Evolutionary conservation across 2,329 filamentous ascomycete species (phyloP), one percentile per base, ranked within the genome.

Genomic region (Curvularia sp.): DNA sequence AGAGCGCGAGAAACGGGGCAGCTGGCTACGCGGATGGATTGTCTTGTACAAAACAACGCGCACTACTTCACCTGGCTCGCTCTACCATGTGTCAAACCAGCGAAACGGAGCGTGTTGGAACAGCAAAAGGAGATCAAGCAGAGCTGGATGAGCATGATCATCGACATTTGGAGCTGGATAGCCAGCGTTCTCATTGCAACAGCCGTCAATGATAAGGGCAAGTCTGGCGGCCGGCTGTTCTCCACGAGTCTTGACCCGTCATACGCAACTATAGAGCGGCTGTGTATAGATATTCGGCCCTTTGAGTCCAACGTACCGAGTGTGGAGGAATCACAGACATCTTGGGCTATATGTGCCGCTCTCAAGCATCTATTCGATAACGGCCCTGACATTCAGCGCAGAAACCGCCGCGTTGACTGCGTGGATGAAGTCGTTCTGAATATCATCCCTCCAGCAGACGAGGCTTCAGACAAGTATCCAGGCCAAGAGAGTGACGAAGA

Each of bases 301-400:
- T 54, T 62, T 20, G 68, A 70, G 7, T 60, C 58, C 15, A 69
- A 65, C 41, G 65, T 63, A 8, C 59, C 58, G 12, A 70, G 67
- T 35, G 65, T 64, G 58, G 50, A 60, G 28, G 49, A 52, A 15
- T 65, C 70, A 44, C 61, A 53, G 38, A 74, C 70, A 3, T 67
- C 67, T 10, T 77, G 74, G 75, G 73, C 72, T 4, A 58, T 77
- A 30, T 76, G 75, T 58, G 73, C 72, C n/a, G 73, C 69, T 5
- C 59, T 77, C 33, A 70, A 70, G 42, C 62, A 68, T 26, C 42
- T 75, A 20, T 64, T 75, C 15, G 69, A 74, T 18, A 63, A 68
- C 33, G 71, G 70, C 1, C 60, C 63, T 2, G 61, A 72, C 24
- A 67, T 70, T 38, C 55, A 62, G 18, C 56, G 53, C n/a, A 49